Evolutionary conservation across 805 yeast species (phyloP), one percentile per base, ranked within the genome.

Genomic region (Ogataea nitratoaversa): DNA sequence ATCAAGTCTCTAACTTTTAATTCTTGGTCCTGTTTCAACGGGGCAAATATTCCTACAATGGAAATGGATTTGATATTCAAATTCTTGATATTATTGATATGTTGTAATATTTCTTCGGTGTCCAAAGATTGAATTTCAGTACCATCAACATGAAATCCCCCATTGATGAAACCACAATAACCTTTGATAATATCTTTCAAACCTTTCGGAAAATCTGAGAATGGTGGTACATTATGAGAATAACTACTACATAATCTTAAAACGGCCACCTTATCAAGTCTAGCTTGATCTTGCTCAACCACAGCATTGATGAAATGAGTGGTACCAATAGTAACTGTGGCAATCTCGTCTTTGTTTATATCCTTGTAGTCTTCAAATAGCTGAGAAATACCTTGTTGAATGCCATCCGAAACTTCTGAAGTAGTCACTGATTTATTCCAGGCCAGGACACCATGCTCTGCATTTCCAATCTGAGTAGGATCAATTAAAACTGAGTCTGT

Each of bases 221-320:
- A 71, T 13, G 78, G 76, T 6, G 61, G 62, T 4, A 59, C 48
- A 14, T 60, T 53, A 4, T 49, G 49, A 1, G 72, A 58, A 47
- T 68, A 71, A 2, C 71, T 72, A 5, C 74, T 71, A 47, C 69
- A 66, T 11, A 72, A 43, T 47, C 78, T 52, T n/a, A 72, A 39
- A 4, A 71, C 74, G 0, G 75, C 76, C 13, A 71, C 74, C 36
- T 49, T 57, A 16, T 68, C 72, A 35, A 71, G 50, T 34, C 72
- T 52, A 4, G 68, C 64, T 19, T 52, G 44, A 48, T 71, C 76
- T 41, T 65, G 66, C 48, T 72, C 77, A 18, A 72, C 62, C 19
- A 72, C 72, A 13, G 76, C 74, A 53, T 72, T 72, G 50, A 72
- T 70, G 54, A 72, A 72, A 44, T 72, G 77, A 1, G 77, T 72